Conservation (phyloP, 305 asterid species). For the Coffea humblotiana region DNA sequence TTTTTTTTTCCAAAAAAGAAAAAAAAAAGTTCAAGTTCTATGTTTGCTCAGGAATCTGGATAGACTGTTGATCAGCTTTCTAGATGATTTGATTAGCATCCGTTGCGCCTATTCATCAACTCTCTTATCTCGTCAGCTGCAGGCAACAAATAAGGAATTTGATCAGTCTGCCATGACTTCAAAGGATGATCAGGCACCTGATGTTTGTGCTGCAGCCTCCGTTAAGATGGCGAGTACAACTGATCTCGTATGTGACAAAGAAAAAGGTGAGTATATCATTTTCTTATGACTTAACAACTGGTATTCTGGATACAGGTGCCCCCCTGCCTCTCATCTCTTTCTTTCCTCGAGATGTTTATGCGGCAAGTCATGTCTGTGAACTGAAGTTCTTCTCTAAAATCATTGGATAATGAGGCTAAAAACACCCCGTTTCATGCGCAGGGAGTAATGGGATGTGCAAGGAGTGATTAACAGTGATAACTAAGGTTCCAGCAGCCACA, state of each 20-base stretch:
- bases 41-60: background rate
- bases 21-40: background rate
- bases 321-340: background rate
- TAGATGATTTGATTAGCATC: background rate
- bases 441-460: slow-evolving; percentile 40
- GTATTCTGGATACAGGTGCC: background rate
- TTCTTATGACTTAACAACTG: background rate
- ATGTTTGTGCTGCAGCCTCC: slow-evolving; percentile 24
- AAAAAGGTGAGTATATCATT: slow-evolving; percentile 35
- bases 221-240: slow-evolving; percentile 26
- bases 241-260: slow-evolving; percentile 38
- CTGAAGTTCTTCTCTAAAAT: background rate
- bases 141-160: slow-evolving; percentile 35
- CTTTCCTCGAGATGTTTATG: background rate
- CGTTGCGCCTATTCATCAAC: slow-evolving; percentile 6
- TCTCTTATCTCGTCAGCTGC: slow-evolving; percentile 37
- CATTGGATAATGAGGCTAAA: background rate
- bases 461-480: slow-evolving; percentile 30
- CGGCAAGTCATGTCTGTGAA: background rate
- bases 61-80: background rate
- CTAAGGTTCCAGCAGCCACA: background rate
- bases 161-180: slow-evolving; percentile 31
- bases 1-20: background rate
- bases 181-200: slow-evolving; percentile 34
- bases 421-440: slow-evolving; percentile 21